A percentile compares a stretch with the other conserved stretches of the same genome.
Evolutionary conservation across 352 stramenopile species (phyloP).

Genomic region (Globisporangium orthogonon): DNA sequence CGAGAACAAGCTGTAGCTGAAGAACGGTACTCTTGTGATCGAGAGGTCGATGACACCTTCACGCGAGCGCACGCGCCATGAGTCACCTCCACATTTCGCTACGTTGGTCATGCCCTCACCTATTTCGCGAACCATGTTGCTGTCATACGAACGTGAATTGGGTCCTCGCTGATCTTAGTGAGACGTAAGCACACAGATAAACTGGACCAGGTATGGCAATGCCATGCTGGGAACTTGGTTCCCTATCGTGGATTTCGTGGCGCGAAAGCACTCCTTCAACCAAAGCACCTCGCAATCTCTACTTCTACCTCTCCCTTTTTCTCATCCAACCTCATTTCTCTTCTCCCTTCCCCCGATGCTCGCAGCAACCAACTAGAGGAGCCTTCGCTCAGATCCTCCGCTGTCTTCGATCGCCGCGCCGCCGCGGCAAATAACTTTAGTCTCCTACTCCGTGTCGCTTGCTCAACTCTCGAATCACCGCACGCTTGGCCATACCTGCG

Average conservation of each 20-base stretch:
- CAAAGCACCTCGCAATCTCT: background rate
- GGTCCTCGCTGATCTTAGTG: background rate
- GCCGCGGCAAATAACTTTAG: constrained; percentile 6
- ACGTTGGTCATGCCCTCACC: no score
- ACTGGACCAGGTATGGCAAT: no score
- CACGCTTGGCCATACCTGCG: constrained; percentile 10
- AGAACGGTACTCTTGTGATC: no score
- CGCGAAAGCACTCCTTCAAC: background rate
- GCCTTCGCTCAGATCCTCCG: background rate
- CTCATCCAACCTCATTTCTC: background rate
- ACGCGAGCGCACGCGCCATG: no score
- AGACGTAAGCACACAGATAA: background rate
- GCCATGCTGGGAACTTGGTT: background rate
- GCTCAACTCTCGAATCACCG: background rate
- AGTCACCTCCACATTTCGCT: no score
- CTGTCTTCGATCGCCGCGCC: background rate
- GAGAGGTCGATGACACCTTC: no score
- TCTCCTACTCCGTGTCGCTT: background rate
- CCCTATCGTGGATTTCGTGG: background rate
- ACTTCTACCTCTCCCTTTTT: background rate
- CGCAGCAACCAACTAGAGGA: background rate
- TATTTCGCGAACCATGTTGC: no score
- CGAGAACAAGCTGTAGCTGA: no score
- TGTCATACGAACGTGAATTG: no score
- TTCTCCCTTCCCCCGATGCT: background rate